phyloP scores from a whole-genome alignment of 2,329 filamentous ascomycete genomes.

The Colletotrichum camelliae region DNA sequence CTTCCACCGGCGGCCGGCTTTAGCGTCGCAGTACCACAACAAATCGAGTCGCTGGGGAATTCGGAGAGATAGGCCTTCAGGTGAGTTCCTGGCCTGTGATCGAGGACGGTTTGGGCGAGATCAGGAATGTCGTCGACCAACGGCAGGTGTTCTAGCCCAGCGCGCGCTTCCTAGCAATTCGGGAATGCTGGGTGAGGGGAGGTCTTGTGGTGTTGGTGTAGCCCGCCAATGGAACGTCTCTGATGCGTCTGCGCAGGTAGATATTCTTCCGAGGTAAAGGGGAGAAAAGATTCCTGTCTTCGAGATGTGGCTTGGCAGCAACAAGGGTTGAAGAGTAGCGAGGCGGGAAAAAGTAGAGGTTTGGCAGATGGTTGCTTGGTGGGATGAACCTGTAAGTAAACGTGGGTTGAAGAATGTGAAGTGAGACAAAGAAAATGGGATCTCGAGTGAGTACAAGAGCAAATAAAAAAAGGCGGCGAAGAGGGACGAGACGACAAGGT shows the following conservation, averaged over 20 bases:
- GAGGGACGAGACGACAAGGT: not conserved
- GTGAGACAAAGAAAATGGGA: conserved; percentile 16
- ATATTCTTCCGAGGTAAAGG: not conserved
- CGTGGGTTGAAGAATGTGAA: conserved; percentile 9
- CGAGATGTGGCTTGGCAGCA: not conserved
- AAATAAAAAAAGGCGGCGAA: not conserved
- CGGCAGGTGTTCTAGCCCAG: conserved; percentile 1
- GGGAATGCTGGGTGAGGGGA: conserved; percentile 2
- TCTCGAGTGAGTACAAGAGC: not conserved
- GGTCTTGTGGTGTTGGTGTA: not conserved
- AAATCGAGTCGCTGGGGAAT: conserved; percentile 2
- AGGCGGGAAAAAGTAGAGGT: not conserved
- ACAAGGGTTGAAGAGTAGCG: not conserved
- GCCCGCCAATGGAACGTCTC: not conserved
- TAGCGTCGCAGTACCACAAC: not conserved
- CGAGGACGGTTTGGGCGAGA: not conserved
- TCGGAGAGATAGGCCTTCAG: conserved; percentile 7
- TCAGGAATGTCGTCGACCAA: conserved; percentile 6
- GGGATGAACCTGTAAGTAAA: not conserved
- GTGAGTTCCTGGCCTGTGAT: not conserved
- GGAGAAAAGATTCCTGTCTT: not conserved
- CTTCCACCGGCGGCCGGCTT: not conserved
- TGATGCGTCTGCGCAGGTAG: not conserved
- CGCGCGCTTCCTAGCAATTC: not conserved
- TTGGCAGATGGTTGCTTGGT: not conserved